Evolutionary conservation across 768 basidiomycete genomes (phyloP).

Genomic region (Tephrocybe sp.): DNA sequence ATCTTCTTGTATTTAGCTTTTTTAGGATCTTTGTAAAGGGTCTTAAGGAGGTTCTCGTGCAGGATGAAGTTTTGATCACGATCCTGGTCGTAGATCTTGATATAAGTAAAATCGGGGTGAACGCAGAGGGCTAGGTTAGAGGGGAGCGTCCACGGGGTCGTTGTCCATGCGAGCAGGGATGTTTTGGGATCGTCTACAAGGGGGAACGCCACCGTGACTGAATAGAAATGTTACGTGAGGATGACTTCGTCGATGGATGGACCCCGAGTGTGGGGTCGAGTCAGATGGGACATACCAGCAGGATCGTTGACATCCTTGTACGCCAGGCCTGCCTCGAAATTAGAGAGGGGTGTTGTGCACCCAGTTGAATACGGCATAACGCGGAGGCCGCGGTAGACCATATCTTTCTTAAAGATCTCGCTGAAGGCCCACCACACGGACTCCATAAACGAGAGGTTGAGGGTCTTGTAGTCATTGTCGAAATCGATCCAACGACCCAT

Average conservation of each 20-base stretch:
- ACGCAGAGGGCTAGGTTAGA: constrained; percentile 95
- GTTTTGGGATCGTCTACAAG: constrained; percentile 92
- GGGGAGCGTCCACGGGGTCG: constrained; percentile 97
- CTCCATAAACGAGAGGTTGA: constrained; percentile 95
- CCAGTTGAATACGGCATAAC: constrained; percentile 99
- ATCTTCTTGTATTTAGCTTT: constrained; percentile 95
- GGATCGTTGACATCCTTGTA: constrained; percentile 96
- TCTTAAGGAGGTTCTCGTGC: constrained; percentile 81
- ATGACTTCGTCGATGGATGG: not conserved
- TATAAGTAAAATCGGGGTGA: constrained; percentile 92
- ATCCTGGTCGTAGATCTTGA: constrained; percentile 94
- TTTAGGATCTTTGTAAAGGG: constrained; percentile 95
- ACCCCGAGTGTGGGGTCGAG: not conserved
- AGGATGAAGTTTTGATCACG: constrained; percentile 88
- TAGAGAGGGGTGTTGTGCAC: constrained; percentile 93
- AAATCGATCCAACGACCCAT: constrained; percentile 99
- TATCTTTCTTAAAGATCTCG: constrained; percentile 86
- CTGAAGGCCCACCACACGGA: constrained; percentile 99
- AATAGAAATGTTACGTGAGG: not conserved
- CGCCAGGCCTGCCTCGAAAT: constrained; percentile 93
- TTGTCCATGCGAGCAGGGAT: constrained; percentile 95
- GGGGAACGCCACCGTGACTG: constrained; percentile 91
- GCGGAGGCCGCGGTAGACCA: constrained; percentile 90
- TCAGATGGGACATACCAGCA: constrained; percentile 53
- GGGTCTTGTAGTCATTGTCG: constrained; percentile 98